phyloP scores from a whole-genome alignment of 2,329 filamentous ascomycete genomes.

The Xylariaceae sp. region DNA sequence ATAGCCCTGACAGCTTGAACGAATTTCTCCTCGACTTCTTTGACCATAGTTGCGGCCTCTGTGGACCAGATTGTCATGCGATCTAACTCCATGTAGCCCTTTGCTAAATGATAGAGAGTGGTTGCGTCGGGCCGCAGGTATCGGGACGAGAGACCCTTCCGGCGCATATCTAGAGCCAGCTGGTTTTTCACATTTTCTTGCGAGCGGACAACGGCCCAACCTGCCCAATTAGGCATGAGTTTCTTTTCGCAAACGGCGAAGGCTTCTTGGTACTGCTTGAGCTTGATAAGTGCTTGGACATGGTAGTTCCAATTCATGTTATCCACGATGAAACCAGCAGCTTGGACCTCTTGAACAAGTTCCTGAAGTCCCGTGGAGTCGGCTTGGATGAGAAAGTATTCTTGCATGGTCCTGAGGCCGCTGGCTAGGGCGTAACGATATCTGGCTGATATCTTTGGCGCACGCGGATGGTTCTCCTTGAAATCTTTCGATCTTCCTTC shows the following conservation, averaged over 20 bases:
- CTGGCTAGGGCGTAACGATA: conserved; percentile 51
- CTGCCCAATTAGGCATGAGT: conserved; percentile 75
- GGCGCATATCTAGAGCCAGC: conserved; percentile 35
- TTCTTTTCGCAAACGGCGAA: conserved; percentile 71
- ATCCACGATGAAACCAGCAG: conserved; percentile 68
- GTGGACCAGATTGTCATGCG: conserved; percentile 44
- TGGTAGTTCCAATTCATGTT: conserved; percentile 78
- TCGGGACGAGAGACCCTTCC: conserved; percentile 32
- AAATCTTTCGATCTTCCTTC: conserved; percentile 32
- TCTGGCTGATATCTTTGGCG: conserved; percentile 38
- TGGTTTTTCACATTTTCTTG: conserved; percentile 20
- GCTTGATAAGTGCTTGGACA: conserved; percentile 61
- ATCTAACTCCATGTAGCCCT: conserved; percentile 46
- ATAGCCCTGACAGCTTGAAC: conserved; percentile 25
- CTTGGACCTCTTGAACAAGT: conserved; percentile 52
- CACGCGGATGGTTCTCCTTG: conserved; percentile 22
- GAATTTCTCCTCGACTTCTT: conserved; percentile 34
- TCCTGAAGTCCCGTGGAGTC: conserved; percentile 43
- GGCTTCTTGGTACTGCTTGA: conserved; percentile 58
- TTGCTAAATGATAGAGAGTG: conserved; percentile 45
- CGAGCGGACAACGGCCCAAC: conserved; percentile 52
- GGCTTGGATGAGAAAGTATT: conserved; percentile 35
- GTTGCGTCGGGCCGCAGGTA: conserved; percentile 36
- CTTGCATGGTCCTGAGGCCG: conserved; percentile 45
- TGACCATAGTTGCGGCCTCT: conserved; percentile 36